A percentile compares a stretch with the other conserved stretches of the same genome.
These are phyloP conservation scores for Diutina siamensis DNA, from an alignment of 1,139 yeast species.

Conservation along the genomic window DNA sequence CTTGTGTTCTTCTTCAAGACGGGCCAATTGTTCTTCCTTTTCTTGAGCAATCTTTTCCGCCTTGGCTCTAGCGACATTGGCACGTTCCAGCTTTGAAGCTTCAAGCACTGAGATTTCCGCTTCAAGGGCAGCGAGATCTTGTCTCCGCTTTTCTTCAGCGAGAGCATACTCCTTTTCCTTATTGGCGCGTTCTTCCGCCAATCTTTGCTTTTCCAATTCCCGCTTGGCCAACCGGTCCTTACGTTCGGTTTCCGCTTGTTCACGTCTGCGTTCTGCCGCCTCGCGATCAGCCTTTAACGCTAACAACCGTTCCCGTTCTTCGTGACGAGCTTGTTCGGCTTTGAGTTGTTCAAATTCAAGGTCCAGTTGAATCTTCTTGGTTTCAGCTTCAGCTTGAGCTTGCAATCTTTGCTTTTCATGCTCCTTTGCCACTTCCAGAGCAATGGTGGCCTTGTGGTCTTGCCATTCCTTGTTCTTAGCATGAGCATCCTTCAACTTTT, in stretches of 20 bases:
- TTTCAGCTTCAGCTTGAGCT: slow-evolving; percentile 38
- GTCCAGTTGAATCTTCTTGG: slow-evolving; percentile 34
- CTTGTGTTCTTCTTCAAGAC: slow-evolving; percentile 24
- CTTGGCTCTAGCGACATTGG: slow-evolving; percentile 13
- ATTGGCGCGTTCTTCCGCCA: slow-evolving; percentile 11
- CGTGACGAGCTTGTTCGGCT: slow-evolving; percentile 17
- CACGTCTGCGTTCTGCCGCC: slow-evolving; percentile 18
- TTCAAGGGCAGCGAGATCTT: not conserved
- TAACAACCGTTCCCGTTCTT: slow-evolving; percentile 16
- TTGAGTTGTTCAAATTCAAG: slow-evolving; percentile 18
- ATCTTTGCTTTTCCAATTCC: slow-evolving; percentile 22
- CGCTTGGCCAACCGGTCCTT: slow-evolving; percentile 17
- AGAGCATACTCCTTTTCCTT: slow-evolving; percentile 17
- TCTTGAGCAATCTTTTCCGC: slow-evolving; percentile 24
- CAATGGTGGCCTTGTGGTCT: slow-evolving; percentile 27
- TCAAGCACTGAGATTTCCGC: not conserved
- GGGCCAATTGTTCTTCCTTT: slow-evolving; percentile 24
- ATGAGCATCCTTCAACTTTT: slow-evolving; percentile 21
- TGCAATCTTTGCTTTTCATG: slow-evolving; percentile 35
- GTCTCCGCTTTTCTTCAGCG: slow-evolving; percentile 11
- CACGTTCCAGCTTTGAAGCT: not conserved
- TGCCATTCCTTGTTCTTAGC: slow-evolving; percentile 11
- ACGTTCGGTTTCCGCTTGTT: slow-evolving; percentile 14
- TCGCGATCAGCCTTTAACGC: slow-evolving; percentile 18
- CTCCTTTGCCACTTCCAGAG: slow-evolving; percentile 28